Conservation (phyloP, 2,329 filamentous ascomycete species). For the Phialophora verrucosa region DNA sequence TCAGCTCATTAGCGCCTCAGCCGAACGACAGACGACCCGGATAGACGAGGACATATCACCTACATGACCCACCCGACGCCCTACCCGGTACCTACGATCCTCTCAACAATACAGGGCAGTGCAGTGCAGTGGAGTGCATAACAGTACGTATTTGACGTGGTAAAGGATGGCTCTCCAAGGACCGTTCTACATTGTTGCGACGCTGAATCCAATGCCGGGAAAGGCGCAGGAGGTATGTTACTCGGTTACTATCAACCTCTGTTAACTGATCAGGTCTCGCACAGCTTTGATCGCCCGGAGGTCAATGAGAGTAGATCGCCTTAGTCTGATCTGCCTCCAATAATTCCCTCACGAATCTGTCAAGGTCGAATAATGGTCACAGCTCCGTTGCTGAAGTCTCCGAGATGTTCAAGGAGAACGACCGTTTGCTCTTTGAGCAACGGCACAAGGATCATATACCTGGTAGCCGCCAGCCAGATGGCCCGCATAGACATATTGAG, state of each 20-base stretch:
- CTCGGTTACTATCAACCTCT: too few species aligned
- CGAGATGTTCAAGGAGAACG: neutral
- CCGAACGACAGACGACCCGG: neutral
- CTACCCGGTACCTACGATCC: too few species aligned
- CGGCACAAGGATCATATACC: neutral
- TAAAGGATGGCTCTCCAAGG: neutral
- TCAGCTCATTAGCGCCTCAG: too few species aligned
- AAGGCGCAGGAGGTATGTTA: conserved; percentile 1
- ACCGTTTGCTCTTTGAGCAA: neutral
- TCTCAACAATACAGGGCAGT: too few species aligned
- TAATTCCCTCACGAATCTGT: conserved; percentile 49
- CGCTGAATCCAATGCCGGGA: neutral
- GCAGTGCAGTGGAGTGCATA: neutral
- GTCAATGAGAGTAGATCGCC: neutral
- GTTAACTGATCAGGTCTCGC: neutral
- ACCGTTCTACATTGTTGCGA: conserved; percentile 12
- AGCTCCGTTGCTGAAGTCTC: neutral
- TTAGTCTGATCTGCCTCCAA: conserved; percentile 37
- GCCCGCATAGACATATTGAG: too few species aligned
- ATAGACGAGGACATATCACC: neutral
- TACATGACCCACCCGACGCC: too few species aligned
- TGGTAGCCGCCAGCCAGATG: neutral
- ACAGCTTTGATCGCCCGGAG: neutral
- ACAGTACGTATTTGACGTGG: neutral
- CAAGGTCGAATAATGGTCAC: conserved; percentile 35